Base-by-base conservation (phyloP, 139 green algal genomes). In the Chlorella sorokiniana region DNA sequence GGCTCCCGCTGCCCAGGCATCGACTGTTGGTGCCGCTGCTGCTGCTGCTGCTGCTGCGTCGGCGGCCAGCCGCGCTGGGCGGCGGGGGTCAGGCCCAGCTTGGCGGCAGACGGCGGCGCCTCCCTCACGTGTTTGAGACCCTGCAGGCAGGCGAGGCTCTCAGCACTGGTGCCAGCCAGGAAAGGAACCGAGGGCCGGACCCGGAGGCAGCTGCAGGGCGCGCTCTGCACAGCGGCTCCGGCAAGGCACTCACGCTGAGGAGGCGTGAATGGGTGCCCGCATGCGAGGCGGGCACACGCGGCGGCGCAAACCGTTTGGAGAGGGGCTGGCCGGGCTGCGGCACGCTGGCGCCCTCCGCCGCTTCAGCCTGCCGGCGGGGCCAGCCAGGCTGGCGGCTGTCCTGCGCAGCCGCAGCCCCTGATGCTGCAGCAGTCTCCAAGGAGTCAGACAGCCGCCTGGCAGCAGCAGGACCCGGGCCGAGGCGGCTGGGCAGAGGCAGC, bases 221-320 rank as follows among this genome's bases (percentile, higher is more conserved):
- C n/a, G n/a, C n/a, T n/a, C n/a, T n/a, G n/a, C n/a, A n/a, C n/a
- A n/a, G n/a, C n/a, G n/a, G n/a, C n/a, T n/a, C n/a, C n/a, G n/a
- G n/a, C n/a, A n/a, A n/a, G n/a, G n/a, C n/a, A n/a, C 48, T 59
- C 16, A 59, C 48, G 11, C 16, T 59, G 48, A 59, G 48, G 14
- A 59, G 16, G 11, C 14, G 48, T 11, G 11, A 16, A 16, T 59
- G 11, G 65, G 35, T 72, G 65, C 65, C n/a, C 35, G 35, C 11
- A 4, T 22, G 31, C 35, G 22, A 4, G 14, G 35, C 37, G 38
- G 14, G 51, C 18, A 25, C 51, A 25, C 48, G 35, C 18, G 52
- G 73, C 11, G 25, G 73, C 9, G 73, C 73, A 56, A 79, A 79
- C 10, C 38, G 52, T 27, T 51, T 79, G 38, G 54, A 20, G 38